Base-by-base conservation (phyloP, 148 eudicot genomes). In the Chenopodium formosanum region DNA sequence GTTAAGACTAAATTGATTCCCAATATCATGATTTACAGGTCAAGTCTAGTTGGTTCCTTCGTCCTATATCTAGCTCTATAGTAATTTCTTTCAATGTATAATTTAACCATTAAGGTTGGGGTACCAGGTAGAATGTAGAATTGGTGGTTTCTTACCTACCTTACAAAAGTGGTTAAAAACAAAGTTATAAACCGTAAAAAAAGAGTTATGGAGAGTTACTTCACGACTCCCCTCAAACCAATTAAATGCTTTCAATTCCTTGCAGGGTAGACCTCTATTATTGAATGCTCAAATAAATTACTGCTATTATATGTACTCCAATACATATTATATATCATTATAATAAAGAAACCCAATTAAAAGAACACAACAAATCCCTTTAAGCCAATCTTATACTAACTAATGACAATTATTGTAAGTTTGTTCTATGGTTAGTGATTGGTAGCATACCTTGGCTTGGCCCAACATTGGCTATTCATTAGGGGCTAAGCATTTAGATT, bases 381-480 rank as follows among this genome's bases (percentile, higher is more conserved):
- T 67, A 69, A 29, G 40, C 70, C 70, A 67, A 67, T 13, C 40
- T 27, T 67, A 37, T 27, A 67, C n/a, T 64, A 64, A 64, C 71
- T 64, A 9, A 67, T 29, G 70, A 67, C 71, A 29, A 31, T 4
- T 9, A 40, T 37, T 37, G 2, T n/a, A 46, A 29, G 37, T 48
- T 78, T 29, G 44, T 67, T 78, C 48, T 4, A 14, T 10, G 32
- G 74, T 68, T 47, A 12, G n/a, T 47, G 58, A 68, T 68, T 78
- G 73, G 80, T 77, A 34, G 60, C 25, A 14, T 78, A 78, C 37
- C 40, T 67, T 67, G 31, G 70, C 37, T 67, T 29, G 70, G 70
- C 32, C 32, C 70, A 67, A 29, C 37, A 67, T 29, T 67, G 37
- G 70, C 70, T 67, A 40, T 5, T 67, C 19, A 27, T 67, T 67